These are phyloP conservation scores for Candida qinlingensis DNA, from an alignment of 805 yeast genomes.

Conservation along the genomic window DNA sequence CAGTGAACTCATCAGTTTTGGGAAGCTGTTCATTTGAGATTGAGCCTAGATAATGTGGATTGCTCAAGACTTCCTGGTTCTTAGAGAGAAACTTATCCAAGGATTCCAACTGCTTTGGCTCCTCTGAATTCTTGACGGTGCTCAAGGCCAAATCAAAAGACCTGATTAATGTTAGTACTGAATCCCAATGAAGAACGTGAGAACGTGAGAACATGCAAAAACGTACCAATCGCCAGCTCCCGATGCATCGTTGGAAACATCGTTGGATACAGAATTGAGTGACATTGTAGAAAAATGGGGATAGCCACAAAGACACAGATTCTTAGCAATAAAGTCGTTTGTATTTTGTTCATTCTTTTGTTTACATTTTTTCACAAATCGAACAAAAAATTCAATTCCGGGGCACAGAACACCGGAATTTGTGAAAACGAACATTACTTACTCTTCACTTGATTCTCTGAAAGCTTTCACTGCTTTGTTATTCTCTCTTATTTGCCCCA, in stretches of 20 bases:
- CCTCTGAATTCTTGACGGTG: constrained; percentile 12
- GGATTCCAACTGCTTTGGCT: constrained; percentile 13
- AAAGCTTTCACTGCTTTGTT: too few relatives aligned
- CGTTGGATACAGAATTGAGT: not conserved
- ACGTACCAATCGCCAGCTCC: not conserved
- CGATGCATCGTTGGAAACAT: not conserved
- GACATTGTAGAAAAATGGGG: not conserved
- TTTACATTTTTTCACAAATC: not conserved
- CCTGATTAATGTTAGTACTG: constrained; percentile 11
- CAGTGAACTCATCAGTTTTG: constrained; percentile 23
- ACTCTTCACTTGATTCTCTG: too few relatives aligned
- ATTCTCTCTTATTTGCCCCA: too few relatives aligned
- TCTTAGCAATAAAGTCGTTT: too few relatives aligned
- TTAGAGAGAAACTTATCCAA: constrained; percentile 14
- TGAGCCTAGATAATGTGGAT: constrained; percentile 9
- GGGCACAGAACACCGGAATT: too few relatives aligned
- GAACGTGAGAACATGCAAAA: not conserved
- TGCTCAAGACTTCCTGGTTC: constrained; percentile 9
- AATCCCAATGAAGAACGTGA: not conserved
- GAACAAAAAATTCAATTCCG: too few relatives aligned
- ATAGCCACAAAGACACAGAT: too few relatives aligned
- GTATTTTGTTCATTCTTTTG: not conserved
- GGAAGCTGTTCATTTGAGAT: constrained; percentile 8
- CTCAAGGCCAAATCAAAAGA: constrained; percentile 22
- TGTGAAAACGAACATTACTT: too few relatives aligned